Evolutionary conservation across 2,329 filamentous ascomycete genomes (phyloP).

Genomic region (Periglandula ipomoeae): DNA sequence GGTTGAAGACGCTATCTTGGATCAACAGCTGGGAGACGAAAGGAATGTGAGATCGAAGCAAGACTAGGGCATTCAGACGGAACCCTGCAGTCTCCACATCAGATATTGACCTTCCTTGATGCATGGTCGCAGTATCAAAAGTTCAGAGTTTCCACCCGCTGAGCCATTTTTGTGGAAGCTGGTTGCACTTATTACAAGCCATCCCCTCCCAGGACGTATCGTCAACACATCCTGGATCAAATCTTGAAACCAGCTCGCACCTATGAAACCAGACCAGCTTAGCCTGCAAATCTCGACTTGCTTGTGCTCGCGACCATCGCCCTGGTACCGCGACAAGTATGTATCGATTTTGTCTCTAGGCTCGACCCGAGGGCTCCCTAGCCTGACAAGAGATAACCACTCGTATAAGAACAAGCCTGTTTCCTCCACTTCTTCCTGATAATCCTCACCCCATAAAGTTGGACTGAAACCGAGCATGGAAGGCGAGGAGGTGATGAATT

Average conservation of each 20-base stretch:
- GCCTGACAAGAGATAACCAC: slow-evolving; percentile 61
- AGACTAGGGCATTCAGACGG: slow-evolving; percentile 36
- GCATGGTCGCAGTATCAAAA: slow-evolving; percentile 44
- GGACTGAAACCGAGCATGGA: slow-evolving; percentile 17
- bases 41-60: slow-evolving; percentile 56
- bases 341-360: slow-evolving; percentile 52
- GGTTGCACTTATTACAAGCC: slow-evolving; percentile 47
- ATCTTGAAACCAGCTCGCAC: slow-evolving; percentile 41
- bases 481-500: slow-evolving; percentile 13
- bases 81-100: slow-evolving; percentile 48
- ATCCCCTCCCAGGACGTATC: slow-evolving; percentile 33
- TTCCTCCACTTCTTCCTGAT: slow-evolving; percentile 49
- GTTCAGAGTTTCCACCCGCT: slow-evolving; percentile 37
- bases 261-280: slow-evolving; percentile 51
- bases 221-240: slow-evolving; percentile 37
- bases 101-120: slow-evolving; percentile 43
- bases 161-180: slow-evolving; percentile 38
- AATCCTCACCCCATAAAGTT: slow-evolving; percentile 22
- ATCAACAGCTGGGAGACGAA: slow-evolving; percentile 52
- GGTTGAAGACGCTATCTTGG: slow-evolving; percentile 70
- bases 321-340: slow-evolving; percentile 58
- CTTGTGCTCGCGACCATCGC: slow-evolving; percentile 19
- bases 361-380: slow-evolving; percentile 55
- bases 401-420: slow-evolving; percentile 58
- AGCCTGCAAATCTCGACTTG: slow-evolving; percentile 34